Evolutionary conservation across 805 yeast species (phyloP), one percentile per base, ranked within the genome.

Genomic region (Blastobotrys peoriensis): DNA sequence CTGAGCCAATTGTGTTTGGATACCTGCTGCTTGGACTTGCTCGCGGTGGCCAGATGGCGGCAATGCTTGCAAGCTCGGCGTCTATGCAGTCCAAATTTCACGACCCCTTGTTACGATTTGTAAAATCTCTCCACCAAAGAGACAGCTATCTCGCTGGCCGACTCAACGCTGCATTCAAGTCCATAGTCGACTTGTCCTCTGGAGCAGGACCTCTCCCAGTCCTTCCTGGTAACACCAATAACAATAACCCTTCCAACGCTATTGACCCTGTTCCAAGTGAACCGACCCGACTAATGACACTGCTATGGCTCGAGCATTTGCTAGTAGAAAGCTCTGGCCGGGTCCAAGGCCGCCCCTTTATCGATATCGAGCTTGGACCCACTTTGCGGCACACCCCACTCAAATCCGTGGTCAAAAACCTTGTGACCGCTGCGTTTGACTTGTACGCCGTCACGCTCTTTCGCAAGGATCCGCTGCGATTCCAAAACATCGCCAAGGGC

Each of bases 401-500:
- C 3, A 34, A 44, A 21, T 51, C 56, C 1, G 40, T 62, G 4
- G 19, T 69, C 58, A 52, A 67, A 53, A 67, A 74, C 61, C 44
- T 75, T 52, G 46, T 74, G 45, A 57, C 72, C 50, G 47, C 74
- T 47, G 61, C 74, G 39, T 65, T 76, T 60, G 66, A 75, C 63
- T 63, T 74, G 44, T 56, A 66, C 50, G 56, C 70, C 46, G 57
- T 66, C 49, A 58, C 71, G 8, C 68, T 69, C 46, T 52, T 61
- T 10, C 61, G 67, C 36, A 58, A 68, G 10, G 55, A 58, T 22
- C 56, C 62, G 5, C 59, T 65, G 20, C 50, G 64, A 25, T 54
- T 66, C 38, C 64, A 63, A 30, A 57, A 66, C 41, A 65, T 66
- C 39, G 75, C 79, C 78, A 64, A 64, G 20, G 54, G 68, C 1